phyloP scores from a whole-genome alignment of 257 asterid species.

The Solanum bulbocastanum region DNA sequence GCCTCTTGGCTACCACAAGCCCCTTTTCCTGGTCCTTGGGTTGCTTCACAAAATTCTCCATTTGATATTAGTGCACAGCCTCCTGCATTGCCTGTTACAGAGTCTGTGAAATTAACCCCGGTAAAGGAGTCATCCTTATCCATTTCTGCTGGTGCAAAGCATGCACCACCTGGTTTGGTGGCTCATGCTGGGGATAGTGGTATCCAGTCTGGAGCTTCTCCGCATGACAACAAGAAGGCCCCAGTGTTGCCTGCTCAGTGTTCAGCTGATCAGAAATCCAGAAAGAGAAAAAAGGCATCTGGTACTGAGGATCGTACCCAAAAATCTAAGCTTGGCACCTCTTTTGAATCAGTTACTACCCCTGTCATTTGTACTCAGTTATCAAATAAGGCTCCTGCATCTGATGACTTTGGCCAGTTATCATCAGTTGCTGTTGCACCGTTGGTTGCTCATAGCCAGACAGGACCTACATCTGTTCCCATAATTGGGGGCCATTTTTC shows the following conservation, averaged over 20 bases:
- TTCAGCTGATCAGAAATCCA: constrained; percentile 44
- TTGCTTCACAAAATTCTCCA: constrained; percentile 59
- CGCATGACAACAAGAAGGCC: constrained; percentile 32
- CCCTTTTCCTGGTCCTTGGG: constrained; percentile 65
- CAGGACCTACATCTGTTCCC: constrained; percentile 26
- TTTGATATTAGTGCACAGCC: constrained; percentile 41
- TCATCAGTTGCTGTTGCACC: constrained; percentile 20
- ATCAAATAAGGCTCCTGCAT: constrained; percentile 27
- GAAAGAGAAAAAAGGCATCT: constrained; percentile 69
- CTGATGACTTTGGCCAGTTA: constrained; percentile 31
- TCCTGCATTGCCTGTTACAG: constrained; percentile 43
- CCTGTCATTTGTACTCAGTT: constrained; percentile 23
- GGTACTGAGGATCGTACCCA: constrained; percentile 43
- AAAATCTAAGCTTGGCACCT: constrained; percentile 24
- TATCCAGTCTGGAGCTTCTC: constrained; percentile 28
- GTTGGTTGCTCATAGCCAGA: constrained; percentile 29
- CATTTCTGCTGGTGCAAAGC: constrained; percentile 28
- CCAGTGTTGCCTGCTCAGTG: constrained; percentile 33
- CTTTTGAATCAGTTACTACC: constrained; percentile 30
- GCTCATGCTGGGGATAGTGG: constrained; percentile 31
- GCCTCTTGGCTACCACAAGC: constrained; percentile 54
- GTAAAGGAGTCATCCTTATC: constrained; percentile 41
- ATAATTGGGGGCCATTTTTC: constrained; percentile 37
- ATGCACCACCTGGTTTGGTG: constrained; percentile 20
- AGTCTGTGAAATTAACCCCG: constrained; percentile 41